phyloP scores from a whole-genome alignment of 768 basidiomycete genomes.

The Naematelia encephala region DNA sequence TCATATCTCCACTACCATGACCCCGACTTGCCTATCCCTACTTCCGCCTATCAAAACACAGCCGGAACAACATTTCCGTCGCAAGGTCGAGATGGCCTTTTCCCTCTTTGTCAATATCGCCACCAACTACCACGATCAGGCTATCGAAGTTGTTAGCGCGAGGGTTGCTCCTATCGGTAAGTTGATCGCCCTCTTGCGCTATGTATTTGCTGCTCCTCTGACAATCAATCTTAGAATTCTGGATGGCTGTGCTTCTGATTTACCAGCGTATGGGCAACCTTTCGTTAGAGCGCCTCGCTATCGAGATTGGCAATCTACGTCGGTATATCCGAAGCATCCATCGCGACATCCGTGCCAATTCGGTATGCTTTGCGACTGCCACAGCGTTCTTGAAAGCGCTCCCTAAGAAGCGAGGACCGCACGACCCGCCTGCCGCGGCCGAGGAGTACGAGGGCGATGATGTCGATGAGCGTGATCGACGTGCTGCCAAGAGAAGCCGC shows the following conservation, averaged over 20 bases:
- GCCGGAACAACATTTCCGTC: constrained; percentile 55
- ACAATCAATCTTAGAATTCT: constrained; percentile 57
- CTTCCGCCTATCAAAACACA: not conserved
- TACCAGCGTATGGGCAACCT: constrained; percentile 32
- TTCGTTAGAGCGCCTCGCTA: constrained; percentile 53
- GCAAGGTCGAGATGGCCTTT: constrained; percentile 59
- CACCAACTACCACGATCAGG: constrained; percentile 52
- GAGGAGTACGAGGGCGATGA: constrained; percentile 34
- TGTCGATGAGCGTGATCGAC: constrained; percentile 17
- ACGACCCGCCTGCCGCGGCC: constrained; percentile 20
- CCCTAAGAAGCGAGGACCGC: constrained; percentile 13
- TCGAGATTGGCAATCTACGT: constrained; percentile 62
- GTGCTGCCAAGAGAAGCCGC: constrained; percentile 23
- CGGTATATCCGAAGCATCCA: constrained; percentile 58
- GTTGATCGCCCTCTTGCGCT: constrained; percentile 20
- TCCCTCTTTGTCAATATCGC: constrained; percentile 48
- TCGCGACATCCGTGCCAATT: constrained; percentile 67
- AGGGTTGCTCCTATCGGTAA: constrained; percentile 79
- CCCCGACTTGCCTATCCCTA: not conserved
- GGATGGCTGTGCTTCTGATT: constrained; percentile 59
- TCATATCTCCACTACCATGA: not conserved
- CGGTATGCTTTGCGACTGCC: constrained; percentile 61
- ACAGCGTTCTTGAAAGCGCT: constrained; percentile 56
- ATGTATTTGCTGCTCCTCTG: not conserved
- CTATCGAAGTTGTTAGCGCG: constrained; percentile 65